phyloP scores from a whole-genome alignment of 108 stramenopile species.

The Seminavis robusta region DNA sequence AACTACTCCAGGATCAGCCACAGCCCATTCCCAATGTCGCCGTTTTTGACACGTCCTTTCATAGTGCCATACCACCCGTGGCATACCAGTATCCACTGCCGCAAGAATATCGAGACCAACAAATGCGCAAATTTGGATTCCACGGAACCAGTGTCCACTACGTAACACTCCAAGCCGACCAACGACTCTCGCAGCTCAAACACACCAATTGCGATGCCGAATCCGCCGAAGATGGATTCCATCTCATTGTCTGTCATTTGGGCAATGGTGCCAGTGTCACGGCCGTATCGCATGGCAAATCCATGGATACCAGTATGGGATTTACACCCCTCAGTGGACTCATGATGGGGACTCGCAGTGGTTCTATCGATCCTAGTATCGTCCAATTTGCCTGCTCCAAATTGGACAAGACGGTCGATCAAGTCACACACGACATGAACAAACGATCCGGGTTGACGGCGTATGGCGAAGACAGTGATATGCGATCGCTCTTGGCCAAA shows the following conservation, averaged over 20 bases:
- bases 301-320: slow-evolving; percentile 54
- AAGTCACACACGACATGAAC: slow-evolving; percentile 38
- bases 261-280: slow-evolving; percentile 44
- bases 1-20: slow-evolving; percentile 20
- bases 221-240: background rate
- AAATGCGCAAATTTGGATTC: slow-evolving; percentile 50
- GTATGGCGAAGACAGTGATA: slow-evolving; percentile 23
- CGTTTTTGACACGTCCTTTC: slow-evolving; percentile 60
- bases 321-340: slow-evolving; percentile 44
- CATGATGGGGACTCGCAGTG: slow-evolving; percentile 57
- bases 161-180: slow-evolving; percentile 22
- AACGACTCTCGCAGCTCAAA: slow-evolving; percentile 11
- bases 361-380: slow-evolving; percentile 41
- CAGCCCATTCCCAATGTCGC: slow-evolving; percentile 41
- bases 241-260: slow-evolving; percentile 45
- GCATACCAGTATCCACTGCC: slow-evolving; percentile 48
- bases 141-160: slow-evolving; percentile 49
- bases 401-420: slow-evolving; percentile 19
- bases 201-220: slow-evolving; percentile 1
- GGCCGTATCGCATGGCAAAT: slow-evolving; percentile 25
- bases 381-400: slow-evolving; percentile 14
- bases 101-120: slow-evolving; percentile 18
- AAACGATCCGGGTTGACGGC: slow-evolving; percentile 46
- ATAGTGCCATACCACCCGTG: slow-evolving; percentile 29
- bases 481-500: slow-evolving; percentile 16